Evolutionary conservation across 2,329 filamentous ascomycete species (phyloP).

Genomic region (Talaromyces sp.): DNA sequence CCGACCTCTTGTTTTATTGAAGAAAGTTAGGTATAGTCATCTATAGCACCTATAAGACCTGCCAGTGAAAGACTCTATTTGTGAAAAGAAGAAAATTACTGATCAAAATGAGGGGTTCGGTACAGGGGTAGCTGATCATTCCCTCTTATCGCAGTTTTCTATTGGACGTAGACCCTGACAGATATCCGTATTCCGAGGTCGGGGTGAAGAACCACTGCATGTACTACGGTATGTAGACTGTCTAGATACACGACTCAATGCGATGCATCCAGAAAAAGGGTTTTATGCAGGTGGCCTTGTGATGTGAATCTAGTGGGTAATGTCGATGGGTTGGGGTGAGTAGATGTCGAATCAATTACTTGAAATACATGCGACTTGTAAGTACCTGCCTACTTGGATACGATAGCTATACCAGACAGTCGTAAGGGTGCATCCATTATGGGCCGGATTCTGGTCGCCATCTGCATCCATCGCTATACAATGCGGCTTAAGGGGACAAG

Average conservation of each 20-base stretch:
- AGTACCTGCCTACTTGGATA: neutral
- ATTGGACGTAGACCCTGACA: neutral
- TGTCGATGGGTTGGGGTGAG: no score
- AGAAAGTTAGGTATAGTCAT: neutral
- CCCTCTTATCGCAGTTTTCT: neutral
- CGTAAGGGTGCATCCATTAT: neutral
- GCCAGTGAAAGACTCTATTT: neutral
- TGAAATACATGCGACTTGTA: neutral
- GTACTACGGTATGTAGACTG: neutral
- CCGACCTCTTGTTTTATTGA: neutral
- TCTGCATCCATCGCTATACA: neutral
- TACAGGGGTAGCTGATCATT: slow-evolving; percentile 7
- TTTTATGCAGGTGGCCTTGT: neutral
- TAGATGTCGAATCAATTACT: neutral
- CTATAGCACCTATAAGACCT: neutral
- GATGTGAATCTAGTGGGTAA: neutral
- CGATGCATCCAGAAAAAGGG: neutral
- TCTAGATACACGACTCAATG: neutral
- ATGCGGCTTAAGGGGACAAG: neutral
- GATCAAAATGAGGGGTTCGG: neutral
- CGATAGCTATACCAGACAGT: neutral
- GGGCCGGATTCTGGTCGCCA: slow-evolving; percentile 3
- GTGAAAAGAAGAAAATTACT: neutral
- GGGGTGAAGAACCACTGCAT: neutral
- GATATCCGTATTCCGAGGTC: neutral